Evolutionary conservation across 2,329 filamentous ascomycete genomes (phyloP).

Genomic region (Neodidymelliopsis sp.): DNA sequence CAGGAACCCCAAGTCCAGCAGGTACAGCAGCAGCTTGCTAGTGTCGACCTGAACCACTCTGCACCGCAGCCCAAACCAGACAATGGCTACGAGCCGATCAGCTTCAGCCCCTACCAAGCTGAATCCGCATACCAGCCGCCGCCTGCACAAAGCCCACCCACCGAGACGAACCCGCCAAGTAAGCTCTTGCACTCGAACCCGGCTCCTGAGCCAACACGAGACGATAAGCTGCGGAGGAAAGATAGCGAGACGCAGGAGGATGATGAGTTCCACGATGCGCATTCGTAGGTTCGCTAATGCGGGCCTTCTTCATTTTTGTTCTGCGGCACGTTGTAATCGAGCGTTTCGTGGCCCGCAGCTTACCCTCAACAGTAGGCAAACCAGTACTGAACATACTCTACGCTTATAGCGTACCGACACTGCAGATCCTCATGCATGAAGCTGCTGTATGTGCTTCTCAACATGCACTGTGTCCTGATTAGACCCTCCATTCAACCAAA

Average conservation of each 20-base stretch:
- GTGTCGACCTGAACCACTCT: slow-evolving; percentile 16
- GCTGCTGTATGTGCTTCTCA: slow-evolving; percentile 22
- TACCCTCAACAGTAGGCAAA: slow-evolving; percentile 17
- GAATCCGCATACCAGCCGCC: slow-evolving; percentile 7
- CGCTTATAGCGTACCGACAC: slow-evolving; percentile 8
- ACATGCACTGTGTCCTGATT: slow-evolving; percentile 23
- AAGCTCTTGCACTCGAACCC: slow-evolving; percentile 39
- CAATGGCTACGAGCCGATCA: slow-evolving; percentile 7
- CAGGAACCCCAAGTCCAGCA: slow-evolving; percentile 15
- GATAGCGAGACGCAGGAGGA: slow-evolving; percentile 55
- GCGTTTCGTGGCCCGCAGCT: slow-evolving; percentile 12
- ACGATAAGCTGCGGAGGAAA: slow-evolving; percentile 39
- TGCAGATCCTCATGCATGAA: slow-evolving; percentile 5
- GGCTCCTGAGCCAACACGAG: slow-evolving; percentile 21
- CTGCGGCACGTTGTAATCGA: slow-evolving; percentile 11
- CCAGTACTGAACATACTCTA: slow-evolving; percentile 10
- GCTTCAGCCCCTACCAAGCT: slow-evolving; percentile 7
- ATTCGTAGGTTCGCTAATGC: slow-evolving; percentile 36
- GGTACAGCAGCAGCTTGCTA: slow-evolving; percentile 18
- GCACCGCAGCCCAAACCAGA: slow-evolving; percentile 15
- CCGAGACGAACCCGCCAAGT: slow-evolving; percentile 34
- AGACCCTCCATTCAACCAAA: not conserved
- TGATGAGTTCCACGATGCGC: slow-evolving; percentile 59
- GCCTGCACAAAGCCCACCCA: slow-evolving; percentile 10
- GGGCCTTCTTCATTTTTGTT: slow-evolving; percentile 7